Base-by-base conservation (phyloP, 2,329 filamentous ascomycete species). In the Fusarium mundagurra region DNA sequence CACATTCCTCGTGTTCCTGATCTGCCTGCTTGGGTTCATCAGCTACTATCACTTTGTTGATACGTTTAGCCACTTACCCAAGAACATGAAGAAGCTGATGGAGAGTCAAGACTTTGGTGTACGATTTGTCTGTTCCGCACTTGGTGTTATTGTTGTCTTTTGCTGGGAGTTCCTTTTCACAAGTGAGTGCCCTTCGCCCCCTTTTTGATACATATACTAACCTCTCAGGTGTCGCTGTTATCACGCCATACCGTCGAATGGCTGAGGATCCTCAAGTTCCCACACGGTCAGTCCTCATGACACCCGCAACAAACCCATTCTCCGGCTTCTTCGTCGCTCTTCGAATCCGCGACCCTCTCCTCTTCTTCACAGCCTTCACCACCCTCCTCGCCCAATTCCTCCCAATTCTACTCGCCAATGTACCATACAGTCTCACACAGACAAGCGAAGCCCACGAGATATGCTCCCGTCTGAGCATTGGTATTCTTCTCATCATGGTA, bases 341-440 rank as follows among this genome's bases (percentile, higher is more conserved):
- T 0, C 36, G 61, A 4, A 61, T 81, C 79, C 71, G 78, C 16
- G 83, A 88, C 39, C 58, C 79, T 22, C 84, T 85, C 47, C 81
- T 87, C 7, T 79, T 83, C 43, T 65, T 82, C 22, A 82, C 84
- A 8, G 82, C 84, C 1, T 77, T 83, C 22, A 83, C 84, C 16
- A 80, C 85, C 3, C 80, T 88, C 20, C 78, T 87, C 4, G 81
- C 86, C 9, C 85, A 88, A 57, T 83, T 87, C 47, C 81, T 88
- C 9, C 86, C 86, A 1, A 79, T 88, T 17, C 78, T 86, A 3
- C 81, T 88, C 5, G 82, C 85, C 76, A 88, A 87, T 71, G 81
- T 88, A 6, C 84, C 86, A 0, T 86, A 85, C 78, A 85, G 81
- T 60, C 80, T 83, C 7, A 82, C 83, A 0, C 83, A 85, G 53